Conservation (phyloP, 1,284 basidiomycete genomes). For the Entoloma clypeatum region DNA sequence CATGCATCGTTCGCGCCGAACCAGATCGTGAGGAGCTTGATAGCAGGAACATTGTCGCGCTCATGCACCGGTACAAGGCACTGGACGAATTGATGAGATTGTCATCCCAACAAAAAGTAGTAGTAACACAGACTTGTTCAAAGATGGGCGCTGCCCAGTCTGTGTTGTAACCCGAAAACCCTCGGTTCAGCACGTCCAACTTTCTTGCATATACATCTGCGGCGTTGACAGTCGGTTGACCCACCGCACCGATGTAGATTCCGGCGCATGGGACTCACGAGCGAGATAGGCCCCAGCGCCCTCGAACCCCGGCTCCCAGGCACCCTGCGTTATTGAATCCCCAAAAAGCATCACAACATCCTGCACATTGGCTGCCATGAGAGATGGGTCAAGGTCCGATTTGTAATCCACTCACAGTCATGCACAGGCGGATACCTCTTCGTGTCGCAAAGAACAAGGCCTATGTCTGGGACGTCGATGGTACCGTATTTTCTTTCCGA, state of each 20-base stretch:
- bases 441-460: constrained; percentile 68
- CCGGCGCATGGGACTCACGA: constrained; percentile 37
- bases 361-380: constrained; percentile 55
- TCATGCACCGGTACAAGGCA: constrained; percentile 52
- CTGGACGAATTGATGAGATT: constrained; percentile 29
- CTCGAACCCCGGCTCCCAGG: constrained; percentile 45
- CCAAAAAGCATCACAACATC: constrained; percentile 72
- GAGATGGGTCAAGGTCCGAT: not conserved
- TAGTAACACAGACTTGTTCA: constrained; percentile 53
- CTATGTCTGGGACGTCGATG: constrained; percentile 77
- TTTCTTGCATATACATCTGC: constrained; percentile 74
- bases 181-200: constrained; percentile 81
- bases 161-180: constrained; percentile 78
- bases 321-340: constrained; percentile 71
- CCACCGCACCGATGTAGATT: not conserved
- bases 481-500: constrained; percentile 32
- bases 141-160: constrained; percentile 80
- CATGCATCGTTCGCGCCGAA: constrained; percentile 86
- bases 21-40: constrained; percentile 80
- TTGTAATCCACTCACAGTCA: not conserved
- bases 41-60: constrained; percentile 48
- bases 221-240: not conserved
- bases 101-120: not conserved
- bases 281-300: constrained; percentile 63
- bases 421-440: constrained; percentile 35